Evolutionary conservation across 495 filamentous ascomycete species (phyloP).

Genomic region (Aspergillus funiculosus): DNA sequence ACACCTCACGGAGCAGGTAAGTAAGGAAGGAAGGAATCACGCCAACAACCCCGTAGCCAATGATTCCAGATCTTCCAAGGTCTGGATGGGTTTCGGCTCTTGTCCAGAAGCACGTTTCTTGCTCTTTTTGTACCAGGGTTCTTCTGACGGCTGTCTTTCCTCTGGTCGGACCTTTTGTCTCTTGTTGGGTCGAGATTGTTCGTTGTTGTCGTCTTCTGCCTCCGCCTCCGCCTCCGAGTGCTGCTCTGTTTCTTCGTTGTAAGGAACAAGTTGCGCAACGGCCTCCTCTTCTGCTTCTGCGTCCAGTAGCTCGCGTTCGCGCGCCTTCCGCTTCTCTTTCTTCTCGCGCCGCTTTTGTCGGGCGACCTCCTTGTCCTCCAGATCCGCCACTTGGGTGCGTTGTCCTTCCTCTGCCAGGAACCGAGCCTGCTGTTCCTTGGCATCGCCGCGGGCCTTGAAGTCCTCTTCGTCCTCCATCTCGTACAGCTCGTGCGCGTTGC

Average conservation of each 20-base stretch:
- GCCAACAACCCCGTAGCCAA: constrained; percentile 78
- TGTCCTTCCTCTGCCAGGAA: constrained; percentile 70
- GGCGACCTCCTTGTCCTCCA: constrained; percentile 71
- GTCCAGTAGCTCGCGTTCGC: constrained; percentile 52
- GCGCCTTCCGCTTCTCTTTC: constrained; percentile 75
- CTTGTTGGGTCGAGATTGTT: constrained; percentile 33
- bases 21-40: constrained; percentile 19
- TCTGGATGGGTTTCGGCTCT: constrained; percentile 64
- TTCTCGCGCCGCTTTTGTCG: constrained; percentile 80
- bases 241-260: constrained; percentile 32
- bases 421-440: constrained; percentile 63
- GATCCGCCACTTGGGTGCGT: constrained; percentile 70
- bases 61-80: constrained; percentile 82
- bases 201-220: constrained; percentile 26
- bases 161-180: constrained; percentile 39
- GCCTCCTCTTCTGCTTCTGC: constrained; percentile 33
- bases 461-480: constrained; percentile 76
- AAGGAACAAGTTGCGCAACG: constrained; percentile 40
- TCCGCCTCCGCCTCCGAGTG: too few relatives aligned
- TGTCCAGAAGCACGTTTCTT: constrained; percentile 32
- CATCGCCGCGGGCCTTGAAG: constrained; percentile 68
- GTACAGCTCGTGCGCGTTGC: constrained; percentile 74
- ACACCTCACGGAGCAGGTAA: too few relatives aligned
- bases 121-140: constrained; percentile 39
- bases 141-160: constrained; percentile 34